Conservation (phyloP, 306 rosid genomes). For the Calophaca sinica region DNA sequence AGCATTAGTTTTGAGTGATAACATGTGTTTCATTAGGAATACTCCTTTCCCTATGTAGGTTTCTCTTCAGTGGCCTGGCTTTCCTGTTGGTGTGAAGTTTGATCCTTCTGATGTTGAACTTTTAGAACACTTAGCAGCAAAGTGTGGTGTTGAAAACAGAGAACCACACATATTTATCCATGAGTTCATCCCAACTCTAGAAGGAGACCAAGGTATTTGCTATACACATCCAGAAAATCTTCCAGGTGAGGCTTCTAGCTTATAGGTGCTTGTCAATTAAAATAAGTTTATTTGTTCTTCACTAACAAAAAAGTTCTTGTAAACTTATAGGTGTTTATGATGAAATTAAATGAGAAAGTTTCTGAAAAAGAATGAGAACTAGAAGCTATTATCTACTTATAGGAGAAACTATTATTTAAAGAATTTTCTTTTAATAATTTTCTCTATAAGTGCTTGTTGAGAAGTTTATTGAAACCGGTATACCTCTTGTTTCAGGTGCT, state of each 20-base stretch:
- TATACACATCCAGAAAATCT: slow-evolving; percentile 83
- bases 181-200: slow-evolving; percentile 82
- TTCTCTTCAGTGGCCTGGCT: slow-evolving; percentile 79
- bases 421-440: too few relatives aligned
- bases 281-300: too few relatives aligned
- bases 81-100: slow-evolving; percentile 88
- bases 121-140: slow-evolving; percentile 72
- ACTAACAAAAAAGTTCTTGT: too few relatives aligned
- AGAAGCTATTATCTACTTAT: too few relatives aligned
- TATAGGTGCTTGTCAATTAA: too few relatives aligned
- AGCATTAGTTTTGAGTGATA: neutral
- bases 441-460: too few relatives aligned
- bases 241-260: slow-evolving; percentile 60
- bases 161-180: slow-evolving; percentile 61
- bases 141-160: slow-evolving; percentile 63
- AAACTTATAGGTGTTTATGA: too few relatives aligned
- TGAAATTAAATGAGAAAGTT: too few relatives aligned
- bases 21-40: too few relatives aligned
- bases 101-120: slow-evolving; percentile 80
- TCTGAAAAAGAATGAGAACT: too few relatives aligned
- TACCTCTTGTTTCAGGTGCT: slow-evolving; percentile 74
- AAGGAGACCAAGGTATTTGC: slow-evolving; percentile 74
- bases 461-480: too few relatives aligned
- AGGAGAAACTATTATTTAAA: too few relatives aligned
- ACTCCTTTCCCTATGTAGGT: slow-evolving; percentile 57